Base-by-base conservation (phyloP, 352 stramenopile genomes). In the Phytophthora megakarya region DNA sequence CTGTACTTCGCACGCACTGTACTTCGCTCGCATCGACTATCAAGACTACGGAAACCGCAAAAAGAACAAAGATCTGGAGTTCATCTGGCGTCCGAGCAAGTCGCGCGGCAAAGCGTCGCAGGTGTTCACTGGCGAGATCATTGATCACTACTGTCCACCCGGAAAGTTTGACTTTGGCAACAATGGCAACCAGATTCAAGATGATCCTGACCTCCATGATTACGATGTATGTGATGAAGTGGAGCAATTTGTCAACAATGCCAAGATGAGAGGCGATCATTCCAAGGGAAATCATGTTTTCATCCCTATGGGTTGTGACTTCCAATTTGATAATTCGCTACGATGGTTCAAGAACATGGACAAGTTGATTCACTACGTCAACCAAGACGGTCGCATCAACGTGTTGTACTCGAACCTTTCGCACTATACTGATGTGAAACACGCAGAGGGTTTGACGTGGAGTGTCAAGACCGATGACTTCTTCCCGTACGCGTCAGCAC, bases 1-100 rank as follows among this genome's bases (percentile, higher is more conserved):
- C 71, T 99, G 1, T 99, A 98, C 72, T 98, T 99, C 75, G 97
- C 96, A 8, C 91, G 97, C 95, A 12, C 71, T 99, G 1, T 99
- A 98, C 72, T 98, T 99, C 75, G 97, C 96, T 7, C 91, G 97
- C 42, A 99, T 99, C 38, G 96, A 99, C 80, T 98, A 99, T 73
- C 89, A 99, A 62, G 97, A 99, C 82, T 95, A 98, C 52, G 72
- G 78, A 33, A 76, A 94, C 52, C 86, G 97, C 15, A 97, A 90
- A 25, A 72, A 80, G 5, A 81, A 91, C 53, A 90, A 91, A 49
- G 76, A 95, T 37, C 69, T 97, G 57, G 97, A 99, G 81, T 98
- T 98, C 40, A 83, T 99, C 45, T 99, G 97, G 97, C 84, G 93
- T 35, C 78, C 90, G 11, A 96, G 89, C 65, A 81, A 89, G 56